Base-by-base conservation (phyloP, 2,329 filamentous ascomycete species). In the Graphiopsis chlorocephala region DNA sequence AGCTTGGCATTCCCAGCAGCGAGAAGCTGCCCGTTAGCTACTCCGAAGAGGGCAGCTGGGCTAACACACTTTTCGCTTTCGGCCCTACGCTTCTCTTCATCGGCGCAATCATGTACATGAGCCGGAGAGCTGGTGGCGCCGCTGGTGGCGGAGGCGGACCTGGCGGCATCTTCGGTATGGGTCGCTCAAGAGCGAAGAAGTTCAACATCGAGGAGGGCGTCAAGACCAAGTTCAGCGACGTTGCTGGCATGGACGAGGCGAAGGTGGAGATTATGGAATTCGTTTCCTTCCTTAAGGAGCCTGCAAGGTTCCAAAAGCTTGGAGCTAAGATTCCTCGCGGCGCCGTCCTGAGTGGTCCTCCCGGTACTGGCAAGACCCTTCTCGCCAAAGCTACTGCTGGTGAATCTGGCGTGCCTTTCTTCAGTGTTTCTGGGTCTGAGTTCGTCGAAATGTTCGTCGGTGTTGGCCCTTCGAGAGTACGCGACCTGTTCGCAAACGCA, bases 401-500 rank as follows among this genome's bases (percentile, higher is more conserved):
- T 76, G 95, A 99, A 81, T 97, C 95, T 28, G 90, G 91, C 50
- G 95, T 99, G 33, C 95, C 95, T 0, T 99, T 99, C 85, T 99
- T 93, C 85, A 97, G 92, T 74, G 95, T 99, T 72, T 97, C 93
- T 78, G 95, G 95, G 76, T 99, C 95, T 57, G 95, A 99, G 77
- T 99, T 99, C 75, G 94, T 99, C 33, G 95, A 99, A 81, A 99
- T 99, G 94, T 99, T 99, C 76, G 95, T 99, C 60, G 95, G 95
- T 86, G 95, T 99, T 66, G 95, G 95, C 78, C 92, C 95, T 23
- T 98, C 94, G 31, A 88, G 95, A 79, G 95, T 99, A 59, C 88
- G 95, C 72, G 95, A 99, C 78, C 82, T 99, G 61, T 99, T 99
- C 74, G 89, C 92, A 64, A 97, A 92, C 72, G 95, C 95, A 20